These are phyloP conservation scores for Volvox reticuliferus DNA, from an alignment of 139 green algal genomes.

Conservation along the genomic window DNA sequence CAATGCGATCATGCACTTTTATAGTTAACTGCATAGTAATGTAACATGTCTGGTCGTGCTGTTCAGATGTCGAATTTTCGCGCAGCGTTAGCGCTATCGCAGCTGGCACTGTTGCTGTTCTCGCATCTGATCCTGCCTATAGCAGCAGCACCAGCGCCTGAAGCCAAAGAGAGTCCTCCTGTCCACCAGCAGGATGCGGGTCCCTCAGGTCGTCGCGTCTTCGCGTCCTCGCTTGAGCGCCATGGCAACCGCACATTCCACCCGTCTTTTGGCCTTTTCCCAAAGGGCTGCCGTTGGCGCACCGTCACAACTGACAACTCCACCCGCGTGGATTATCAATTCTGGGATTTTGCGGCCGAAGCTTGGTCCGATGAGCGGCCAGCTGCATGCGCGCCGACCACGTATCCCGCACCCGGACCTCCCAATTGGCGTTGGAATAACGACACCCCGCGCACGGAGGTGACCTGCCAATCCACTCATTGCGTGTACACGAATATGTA, in stretches of 20 bases:
- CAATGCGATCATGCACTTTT: no score
- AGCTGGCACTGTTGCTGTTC: background rate
- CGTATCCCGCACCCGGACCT: conserved; percentile 45
- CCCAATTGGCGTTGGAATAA: conserved; percentile 62
- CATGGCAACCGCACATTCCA: conserved; percentile 55
- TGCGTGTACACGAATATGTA: conserved; percentile 70
- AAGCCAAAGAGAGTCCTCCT: background rate
- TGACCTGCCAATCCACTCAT: conserved; percentile 54
- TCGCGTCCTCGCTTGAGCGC: conserved; percentile 1
- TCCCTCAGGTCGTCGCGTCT: background rate
- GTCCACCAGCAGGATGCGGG: background rate
- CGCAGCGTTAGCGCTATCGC: background rate
- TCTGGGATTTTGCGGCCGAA: conserved; percentile 59
- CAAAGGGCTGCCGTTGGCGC: conserved; percentile 80
- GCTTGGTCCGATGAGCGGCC: conserved; percentile 68
- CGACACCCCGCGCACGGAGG: conserved; percentile 70
- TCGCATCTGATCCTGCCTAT: background rate
- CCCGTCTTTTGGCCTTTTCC: conserved; percentile 77
- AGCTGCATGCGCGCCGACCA: conserved; percentile 61
- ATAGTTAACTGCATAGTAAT: no score
- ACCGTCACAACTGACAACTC: conserved; percentile 50
- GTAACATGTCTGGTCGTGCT: no score
- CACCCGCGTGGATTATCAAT: conserved; percentile 67
- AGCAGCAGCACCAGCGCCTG: background rate
- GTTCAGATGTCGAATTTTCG: no score